phyloP scores from a whole-genome alignment of 148 eudicot species.

The Beta vulgaris region DNA sequence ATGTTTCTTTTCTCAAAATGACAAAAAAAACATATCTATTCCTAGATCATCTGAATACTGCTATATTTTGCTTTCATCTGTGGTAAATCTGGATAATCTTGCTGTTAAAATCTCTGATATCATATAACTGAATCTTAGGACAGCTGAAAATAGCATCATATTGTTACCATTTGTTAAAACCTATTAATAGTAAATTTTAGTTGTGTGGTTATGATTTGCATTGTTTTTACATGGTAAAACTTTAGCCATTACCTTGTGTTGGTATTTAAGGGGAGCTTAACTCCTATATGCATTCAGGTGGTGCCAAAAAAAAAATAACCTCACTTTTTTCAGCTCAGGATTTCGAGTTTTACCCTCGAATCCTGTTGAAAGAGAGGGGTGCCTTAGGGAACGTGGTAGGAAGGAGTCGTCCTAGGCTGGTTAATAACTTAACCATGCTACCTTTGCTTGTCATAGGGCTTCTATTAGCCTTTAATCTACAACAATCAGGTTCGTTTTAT shows the following conservation, averaged over 20 bases:
- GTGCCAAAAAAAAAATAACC: background rate
- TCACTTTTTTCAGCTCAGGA: background rate
- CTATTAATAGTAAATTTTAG: background rate
- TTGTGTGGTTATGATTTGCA: background rate
- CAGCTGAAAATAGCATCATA: background rate
- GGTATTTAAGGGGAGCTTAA: slow-evolving; percentile 8
- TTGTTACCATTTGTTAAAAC: background rate
- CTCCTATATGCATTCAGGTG: background rate
- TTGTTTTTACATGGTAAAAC: background rate
- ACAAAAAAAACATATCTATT: background rate
- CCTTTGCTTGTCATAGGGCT: slow-evolving; percentile 18
- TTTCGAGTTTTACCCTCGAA: slow-evolving; percentile 17
- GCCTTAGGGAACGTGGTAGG: background rate
- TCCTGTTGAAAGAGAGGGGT: slow-evolving; percentile 18
- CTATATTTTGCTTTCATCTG: slow-evolving; percentile 8
- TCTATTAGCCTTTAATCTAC: slow-evolving; percentile 11
- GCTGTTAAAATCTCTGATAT: background rate
- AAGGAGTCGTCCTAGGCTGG: background rate
- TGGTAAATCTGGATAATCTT: background rate
- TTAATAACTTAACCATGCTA: slow-evolving; percentile 16
- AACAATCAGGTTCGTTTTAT: slow-evolving; percentile 24
- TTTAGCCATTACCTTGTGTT: background rate
- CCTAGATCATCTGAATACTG: background rate
- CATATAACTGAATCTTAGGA: background rate
- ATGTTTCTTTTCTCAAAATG: background rate